These are phyloP conservation scores for Hylodesmum podocarpum DNA, from an alignment of 306 rosid genomes.

Conservation along the genomic window DNA sequence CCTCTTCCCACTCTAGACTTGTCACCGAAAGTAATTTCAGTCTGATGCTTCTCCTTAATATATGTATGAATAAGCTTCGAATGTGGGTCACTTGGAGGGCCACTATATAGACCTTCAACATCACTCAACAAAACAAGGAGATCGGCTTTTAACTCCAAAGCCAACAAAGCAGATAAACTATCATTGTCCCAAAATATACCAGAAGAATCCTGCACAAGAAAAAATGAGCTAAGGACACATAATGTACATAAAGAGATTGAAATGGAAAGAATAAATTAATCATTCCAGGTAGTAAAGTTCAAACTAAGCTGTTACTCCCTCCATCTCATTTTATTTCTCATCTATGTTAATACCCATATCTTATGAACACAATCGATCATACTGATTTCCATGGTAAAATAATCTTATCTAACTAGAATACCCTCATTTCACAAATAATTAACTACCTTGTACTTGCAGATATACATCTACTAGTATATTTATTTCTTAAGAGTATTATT, in stretches of 20 bases:
- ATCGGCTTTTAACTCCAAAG: constrained; percentile 96
- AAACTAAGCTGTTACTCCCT: neutral
- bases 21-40: constrained; percentile 94
- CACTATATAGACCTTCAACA: constrained; percentile 94
- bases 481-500: neutral
- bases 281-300: neutral
- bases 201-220: constrained; percentile 78
- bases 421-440: neutral
- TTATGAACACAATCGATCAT: neutral
- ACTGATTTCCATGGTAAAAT: neutral
- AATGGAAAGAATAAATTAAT: neutral
- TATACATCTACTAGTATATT: neutral
- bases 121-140: constrained; percentile 95
- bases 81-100: constrained; percentile 94
- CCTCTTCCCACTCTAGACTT: constrained; percentile 99
- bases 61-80: constrained; percentile 96
- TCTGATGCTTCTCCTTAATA: constrained; percentile 83
- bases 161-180: constrained; percentile 95
- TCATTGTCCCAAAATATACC: constrained; percentile 99
- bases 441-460: neutral
- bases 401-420: neutral
- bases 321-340: neutral
- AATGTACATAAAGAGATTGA: neutral
- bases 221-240: neutral
- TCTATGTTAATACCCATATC: neutral